Evolutionary conservation across 2,329 filamentous ascomycete genomes (phyloP), one percentile per base, ranked within the genome.

Genomic region (Calcarisporium arbuscula): DNA sequence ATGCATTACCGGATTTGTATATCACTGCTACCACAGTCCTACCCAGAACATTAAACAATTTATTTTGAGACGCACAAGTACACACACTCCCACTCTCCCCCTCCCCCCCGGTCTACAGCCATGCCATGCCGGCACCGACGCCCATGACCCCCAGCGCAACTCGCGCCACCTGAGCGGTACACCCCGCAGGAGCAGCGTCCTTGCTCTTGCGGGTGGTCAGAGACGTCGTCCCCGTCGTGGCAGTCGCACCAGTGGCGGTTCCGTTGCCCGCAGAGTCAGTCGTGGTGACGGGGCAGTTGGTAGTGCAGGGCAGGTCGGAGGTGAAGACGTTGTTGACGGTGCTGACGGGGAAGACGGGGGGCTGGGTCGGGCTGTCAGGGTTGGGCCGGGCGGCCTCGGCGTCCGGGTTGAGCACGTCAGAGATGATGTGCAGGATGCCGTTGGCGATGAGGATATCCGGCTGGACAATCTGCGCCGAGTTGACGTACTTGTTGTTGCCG

Each of bases 371-470:
- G 2, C 54, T 42, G 4, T 49, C 51, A 6, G 61, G 57, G 30
- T 70, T 54, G 1, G 66, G 67, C 14, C 44, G 40, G 4, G 49
- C 54, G 4, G 44, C 45, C 11, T 55, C 38, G 5, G 50, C 57
- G 23, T 64, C 50, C 2, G 65, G 68, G 47, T 67, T 71, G 19
- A 73, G 54, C 7, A 71, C 65, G 37, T 61, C 64, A 49, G 80
- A 74, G 36, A 78, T 62, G 28, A 78, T 59, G 50, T 79, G 75
- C 15, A 77, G 53, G 31, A 78, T 70, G 25, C 74, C 74, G 46
- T 77, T 77, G 36, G 69, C 65, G 29, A 74, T 52, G 12, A 79
- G 56, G 20, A 74, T 63, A 43, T 78, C 70, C 1, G 67, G 58
- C 40, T 64, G 57, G n/a, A 70, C 54, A 17, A 79, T 58, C 46